Conservation (phyloP, 2,329 filamentous ascomycete species). For the Sporothrix inflata region DNA sequence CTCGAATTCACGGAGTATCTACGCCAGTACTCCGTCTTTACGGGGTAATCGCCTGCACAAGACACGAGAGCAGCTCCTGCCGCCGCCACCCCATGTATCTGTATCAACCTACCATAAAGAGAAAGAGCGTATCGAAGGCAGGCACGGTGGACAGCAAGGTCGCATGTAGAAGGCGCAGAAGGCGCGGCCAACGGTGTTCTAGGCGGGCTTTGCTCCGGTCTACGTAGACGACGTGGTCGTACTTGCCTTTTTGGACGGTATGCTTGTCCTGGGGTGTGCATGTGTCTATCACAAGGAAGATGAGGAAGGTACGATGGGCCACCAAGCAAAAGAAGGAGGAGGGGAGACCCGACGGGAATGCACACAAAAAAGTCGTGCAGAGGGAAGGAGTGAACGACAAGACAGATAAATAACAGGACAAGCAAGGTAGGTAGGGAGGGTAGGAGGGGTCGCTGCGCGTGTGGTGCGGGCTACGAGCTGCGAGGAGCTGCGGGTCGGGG, state of each 20-base stretch:
- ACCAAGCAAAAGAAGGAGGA: neutral
- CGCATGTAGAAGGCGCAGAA: neutral
- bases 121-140: neutral
- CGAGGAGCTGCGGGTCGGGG: conserved; percentile 25
- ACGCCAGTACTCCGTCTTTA: neutral
- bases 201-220: neutral
- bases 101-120: conserved; percentile 1
- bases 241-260: neutral
- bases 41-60: conserved; percentile 5
- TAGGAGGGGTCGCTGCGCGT: conserved; percentile 25
- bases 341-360: neutral
- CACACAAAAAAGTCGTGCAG: neutral
- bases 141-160: conserved; percentile 1
- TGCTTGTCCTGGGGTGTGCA: neutral
- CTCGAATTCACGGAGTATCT: conserved; percentile 7
- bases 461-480: conserved; percentile 15
- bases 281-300: conserved; percentile 22
- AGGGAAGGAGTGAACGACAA: conserved; percentile 20
- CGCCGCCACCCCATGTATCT: neutral
- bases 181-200: neutral
- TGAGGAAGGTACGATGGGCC: neutral
- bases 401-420: neutral
- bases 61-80: conserved; percentile 11
- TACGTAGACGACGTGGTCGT: neutral
- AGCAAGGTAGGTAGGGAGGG: neutral